Base-by-base conservation (phyloP, 495 filamentous ascomycete genomes). In the Aspergillus haitiensis region DNA sequence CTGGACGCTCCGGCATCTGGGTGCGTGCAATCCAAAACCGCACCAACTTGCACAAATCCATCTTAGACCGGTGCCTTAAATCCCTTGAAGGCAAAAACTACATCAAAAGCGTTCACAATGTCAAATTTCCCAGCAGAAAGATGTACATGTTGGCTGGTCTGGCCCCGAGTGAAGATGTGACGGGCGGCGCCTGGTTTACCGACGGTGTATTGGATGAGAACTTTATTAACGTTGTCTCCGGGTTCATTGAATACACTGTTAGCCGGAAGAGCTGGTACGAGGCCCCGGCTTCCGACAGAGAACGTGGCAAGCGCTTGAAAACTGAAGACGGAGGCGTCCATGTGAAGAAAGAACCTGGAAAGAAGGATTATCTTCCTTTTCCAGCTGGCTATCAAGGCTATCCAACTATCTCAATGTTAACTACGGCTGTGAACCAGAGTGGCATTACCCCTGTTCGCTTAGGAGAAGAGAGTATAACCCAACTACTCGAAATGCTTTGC, bases 171-270 rank as follows among this genome's bases (percentile, higher is more conserved):
- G 92, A 96, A 37, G 88, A 94, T 48, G 86, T 93, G 16, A 95
- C 92, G 0, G 95, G 94, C 42, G 94, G 95, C 6, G 87, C 90
- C 15, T 98, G 93, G 90, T 97, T 92, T 65, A 92, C 88, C 18
- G 89, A 96, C 52, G 89, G 88, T 7, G 88, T 89, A 40, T 81
- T 97, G 3, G 94, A 98, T 69, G 84, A 87, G 39, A 87, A 88
- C 48, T 92, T 98, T 69, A 92, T 98, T 66, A 83, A 87, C 21
- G 81, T 76, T 35, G 77, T 95, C 12, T 78, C 86, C 34, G 77
- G 80, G 4, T 83, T 88, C 53, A 82, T 96, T 15, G 85, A 89
- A 61, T 82, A 84, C 57, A 88, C 85, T 52, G 86, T 98, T 58
- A 84, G 85, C 64, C 77, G 73, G 31, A 77, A 81, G 59, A 92